Conservation (phyloP, 345 rosid genomes). For the Litchi chinensis region DNA sequence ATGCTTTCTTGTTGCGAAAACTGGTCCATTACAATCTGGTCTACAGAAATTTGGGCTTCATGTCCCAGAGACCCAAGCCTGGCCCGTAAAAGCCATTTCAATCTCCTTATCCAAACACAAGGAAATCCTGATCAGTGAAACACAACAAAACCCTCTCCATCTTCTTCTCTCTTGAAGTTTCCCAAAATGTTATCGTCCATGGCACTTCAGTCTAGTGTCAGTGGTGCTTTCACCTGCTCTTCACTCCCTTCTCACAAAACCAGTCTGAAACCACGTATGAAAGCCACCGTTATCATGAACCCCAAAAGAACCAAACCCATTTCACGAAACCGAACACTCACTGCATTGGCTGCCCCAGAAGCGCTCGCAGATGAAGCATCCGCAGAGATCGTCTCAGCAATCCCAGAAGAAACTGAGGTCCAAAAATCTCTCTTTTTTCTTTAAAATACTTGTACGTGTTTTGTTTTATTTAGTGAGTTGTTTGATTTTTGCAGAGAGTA, state of each 20-base stretch:
- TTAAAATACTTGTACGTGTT: neutral
- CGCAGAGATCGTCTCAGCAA: slow-evolving; percentile 17
- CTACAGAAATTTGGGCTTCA: neutral
- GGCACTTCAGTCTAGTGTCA: slow-evolving; percentile 39
- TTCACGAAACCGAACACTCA: slow-evolving; percentile 37
- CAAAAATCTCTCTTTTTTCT: neutral
- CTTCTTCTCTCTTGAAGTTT: neutral
- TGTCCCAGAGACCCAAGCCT: neutral
- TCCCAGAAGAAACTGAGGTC: slow-evolving; percentile 37
- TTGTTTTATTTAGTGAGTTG: neutral
- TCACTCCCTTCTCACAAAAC: slow-evolving; percentile 29
- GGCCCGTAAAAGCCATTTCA: neutral
- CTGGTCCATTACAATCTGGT: no score
- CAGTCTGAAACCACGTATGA: slow-evolving; percentile 10
- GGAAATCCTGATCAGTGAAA: slow-evolving; percentile 21
- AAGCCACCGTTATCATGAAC: slow-evolving; percentile 11
- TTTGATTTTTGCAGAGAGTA: slow-evolving; percentile 33
- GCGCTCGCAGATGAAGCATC: slow-evolving; percentile 42
- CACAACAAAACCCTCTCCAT: neutral
- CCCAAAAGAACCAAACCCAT: slow-evolving; percentile 28
- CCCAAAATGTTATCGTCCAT: slow-evolving; percentile 48
- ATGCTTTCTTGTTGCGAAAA: no score
- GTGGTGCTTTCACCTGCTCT: slow-evolving; percentile 25
- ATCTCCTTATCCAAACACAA: slow-evolving; percentile 44
- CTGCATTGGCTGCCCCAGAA: slow-evolving; percentile 49